Conservation (phyloP, 2,329 filamentous ascomycete species). For the Sporothrix phasma region DNA sequence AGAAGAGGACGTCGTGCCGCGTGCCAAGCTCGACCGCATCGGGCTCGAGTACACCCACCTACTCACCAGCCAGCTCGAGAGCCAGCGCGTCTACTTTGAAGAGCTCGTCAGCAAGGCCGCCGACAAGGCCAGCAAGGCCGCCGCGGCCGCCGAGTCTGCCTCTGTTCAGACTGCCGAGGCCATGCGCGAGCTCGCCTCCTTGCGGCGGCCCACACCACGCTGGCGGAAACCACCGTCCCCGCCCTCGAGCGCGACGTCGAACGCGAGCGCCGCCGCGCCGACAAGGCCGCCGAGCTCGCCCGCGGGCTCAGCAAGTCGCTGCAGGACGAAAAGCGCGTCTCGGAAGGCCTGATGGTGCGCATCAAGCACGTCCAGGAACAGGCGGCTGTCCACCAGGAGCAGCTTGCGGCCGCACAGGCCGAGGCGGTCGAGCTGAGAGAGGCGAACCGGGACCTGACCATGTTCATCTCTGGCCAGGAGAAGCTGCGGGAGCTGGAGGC, state of each 20-base stretch:
- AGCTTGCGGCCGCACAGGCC: constrained; percentile 45
- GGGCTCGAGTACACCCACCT: constrained; percentile 92
- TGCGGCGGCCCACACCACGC: constrained; percentile 46
- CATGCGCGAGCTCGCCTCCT: constrained; percentile 36
- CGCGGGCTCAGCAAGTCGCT: constrained; percentile 64
- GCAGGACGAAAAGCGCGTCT: constrained; percentile 79
- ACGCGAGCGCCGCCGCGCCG: constrained; percentile 56
- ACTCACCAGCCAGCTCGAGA: constrained; percentile 84
- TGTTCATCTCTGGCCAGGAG: constrained; percentile 78
- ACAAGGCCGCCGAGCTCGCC: constrained; percentile 66
- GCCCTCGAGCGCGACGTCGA: constrained; percentile 62
- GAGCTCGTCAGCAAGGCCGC: constrained; percentile 81
- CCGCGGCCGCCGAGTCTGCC: constrained; percentile 55
- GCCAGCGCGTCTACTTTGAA: constrained; percentile 87
- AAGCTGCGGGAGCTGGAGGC: constrained; percentile 64
- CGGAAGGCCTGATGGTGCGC: constrained; percentile 68
- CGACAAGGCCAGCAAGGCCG: constrained; percentile 74
- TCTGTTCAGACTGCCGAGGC: constrained; percentile 39
- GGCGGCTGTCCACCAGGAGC: constrained; percentile 44
- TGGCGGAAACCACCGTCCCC: constrained; percentile 49
- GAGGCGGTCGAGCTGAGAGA: constrained; percentile 69
- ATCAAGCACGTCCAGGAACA: constrained; percentile 65
- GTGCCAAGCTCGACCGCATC: constrained; percentile 63
- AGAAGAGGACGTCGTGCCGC: constrained; percentile 37
- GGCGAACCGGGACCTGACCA: constrained; percentile 75